Evolutionary conservation across 2,329 filamentous ascomycete species (phyloP).

Genomic region (Zasmidium citrigriseum): DNA sequence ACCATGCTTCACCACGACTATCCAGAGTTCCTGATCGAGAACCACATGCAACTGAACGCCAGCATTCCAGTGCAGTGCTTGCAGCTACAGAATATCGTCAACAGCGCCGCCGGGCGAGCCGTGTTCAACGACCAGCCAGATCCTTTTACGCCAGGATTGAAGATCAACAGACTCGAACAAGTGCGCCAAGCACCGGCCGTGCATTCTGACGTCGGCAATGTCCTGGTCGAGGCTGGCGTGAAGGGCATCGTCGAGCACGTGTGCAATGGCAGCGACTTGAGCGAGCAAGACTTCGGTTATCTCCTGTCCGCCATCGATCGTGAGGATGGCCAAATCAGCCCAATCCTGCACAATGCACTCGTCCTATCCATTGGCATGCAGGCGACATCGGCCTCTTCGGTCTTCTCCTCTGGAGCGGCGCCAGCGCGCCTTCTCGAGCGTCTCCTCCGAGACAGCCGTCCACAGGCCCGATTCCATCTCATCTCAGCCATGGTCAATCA

Average conservation of each 20-base stretch:
- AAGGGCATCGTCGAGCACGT: slow-evolving; percentile 55
- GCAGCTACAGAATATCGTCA: slow-evolving; percentile 84
- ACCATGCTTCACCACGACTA: slow-evolving; percentile 90
- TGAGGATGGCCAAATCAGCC: slow-evolving; percentile 36
- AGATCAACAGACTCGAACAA: slow-evolving; percentile 75
- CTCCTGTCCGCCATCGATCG: slow-evolving; percentile 73
- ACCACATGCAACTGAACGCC: slow-evolving; percentile 79
- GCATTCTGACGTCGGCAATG: slow-evolving; percentile 61
- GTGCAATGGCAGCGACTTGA: slow-evolving; percentile 45
- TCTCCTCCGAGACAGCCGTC: slow-evolving; percentile 71
- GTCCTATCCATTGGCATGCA: slow-evolving; percentile 79
- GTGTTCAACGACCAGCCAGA: slow-evolving; percentile 69
- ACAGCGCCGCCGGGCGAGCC: slow-evolving; percentile 74
- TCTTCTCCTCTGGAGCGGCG: slow-evolving; percentile 65
- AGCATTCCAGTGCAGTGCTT: slow-evolving; percentile 80
- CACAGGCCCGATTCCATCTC: slow-evolving; percentile 82
- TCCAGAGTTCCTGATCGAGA: slow-evolving; percentile 86
- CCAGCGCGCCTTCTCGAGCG: slow-evolving; percentile 74
- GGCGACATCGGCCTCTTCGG: slow-evolving; percentile 63
- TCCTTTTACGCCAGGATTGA: slow-evolving; percentile 71
- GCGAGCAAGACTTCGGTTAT: slow-evolving; percentile 73
- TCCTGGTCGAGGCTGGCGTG: slow-evolving; percentile 53
- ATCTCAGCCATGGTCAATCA: slow-evolving; percentile 86
- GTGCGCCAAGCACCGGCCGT: slow-evolving; percentile 68
- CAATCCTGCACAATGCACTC: slow-evolving; percentile 74